Evolutionary conservation across 2,329 filamentous ascomycete genomes (phyloP), one percentile per base, ranked within the genome.

Genomic region (Coniosporium tulheliwenetii): DNA sequence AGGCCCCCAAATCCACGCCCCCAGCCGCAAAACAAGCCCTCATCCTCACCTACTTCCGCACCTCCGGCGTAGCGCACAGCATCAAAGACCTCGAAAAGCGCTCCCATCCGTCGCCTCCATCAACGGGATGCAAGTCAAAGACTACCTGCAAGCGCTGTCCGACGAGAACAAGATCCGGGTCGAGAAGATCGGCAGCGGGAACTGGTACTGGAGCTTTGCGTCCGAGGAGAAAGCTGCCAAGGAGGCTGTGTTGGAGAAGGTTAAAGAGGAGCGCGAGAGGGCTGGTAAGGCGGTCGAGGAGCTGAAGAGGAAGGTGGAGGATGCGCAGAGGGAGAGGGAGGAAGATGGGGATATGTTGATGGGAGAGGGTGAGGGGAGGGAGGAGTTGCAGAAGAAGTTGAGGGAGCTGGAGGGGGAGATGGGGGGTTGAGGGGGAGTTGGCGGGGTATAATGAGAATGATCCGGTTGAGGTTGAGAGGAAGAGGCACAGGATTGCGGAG

Each of bases 131-230:
- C 73, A 77, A 52, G 73, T 78, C 37, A 79, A 79, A 56, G 78
- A 81, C 50, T 79, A 76, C 51, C 61, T 81, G 13, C 75, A 79
- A 53, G 63, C 67, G 4, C 66, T 81, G 14, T 61, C 65, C 8
- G 75, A 80, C 50, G 78, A 81, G 42, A 66, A 65, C 49, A 67
- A 70, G 49, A 70, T 81, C 45, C 68, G 69, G 13, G 71, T 79
- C 26, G 77, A 81, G 60, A 81, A 81, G 56, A 81, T 82, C 49
- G 78, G 77, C 36, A 77, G 68, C 46, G 77, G 75, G 26, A 81
- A 81, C 54, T 82, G 77, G 77, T 81, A 81, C 59, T 82, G 78
- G 78, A 71, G 67, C 46, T 81, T 81, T 53, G 64, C 59, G 13
- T 73, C 67, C 26, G 74, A 79, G 40, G 72, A 72, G 50, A 69